phyloP scores from a whole-genome alignment of 306 rosid species.

The Lathyrus aphaca region DNA sequence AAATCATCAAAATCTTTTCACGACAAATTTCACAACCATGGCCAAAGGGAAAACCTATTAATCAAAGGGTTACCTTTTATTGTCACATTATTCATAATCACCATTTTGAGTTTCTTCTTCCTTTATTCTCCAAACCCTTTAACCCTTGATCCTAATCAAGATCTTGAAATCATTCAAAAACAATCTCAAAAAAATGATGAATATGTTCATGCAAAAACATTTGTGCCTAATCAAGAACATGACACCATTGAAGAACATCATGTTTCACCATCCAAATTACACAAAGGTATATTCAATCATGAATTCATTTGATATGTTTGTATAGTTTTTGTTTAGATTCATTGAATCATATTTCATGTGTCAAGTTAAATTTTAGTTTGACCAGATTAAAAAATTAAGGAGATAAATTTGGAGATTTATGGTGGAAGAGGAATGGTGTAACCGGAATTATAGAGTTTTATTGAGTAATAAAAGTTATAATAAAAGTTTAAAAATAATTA shows the following conservation, averaged over 20 bases:
- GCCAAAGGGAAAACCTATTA: slow-evolving; percentile 49
- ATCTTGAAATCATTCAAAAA: slow-evolving; percentile 32
- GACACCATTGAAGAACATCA: slow-evolving; percentile 15
- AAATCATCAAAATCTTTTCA: slow-evolving; percentile 34
- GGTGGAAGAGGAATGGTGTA: neutral
- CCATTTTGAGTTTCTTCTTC: slow-evolving; percentile 53
- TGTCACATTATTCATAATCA: slow-evolving; percentile 49
- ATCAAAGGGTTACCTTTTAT: slow-evolving; percentile 49
- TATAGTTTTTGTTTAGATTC: neutral
- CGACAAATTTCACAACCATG: slow-evolving; percentile 16
- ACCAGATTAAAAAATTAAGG: neutral
- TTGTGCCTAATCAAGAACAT: slow-evolving; percentile 40
- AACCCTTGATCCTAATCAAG: slow-evolving; percentile 35
- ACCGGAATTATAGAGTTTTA: neutral
- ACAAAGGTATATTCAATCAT: slow-evolving; percentile 45
- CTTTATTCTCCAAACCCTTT: slow-evolving; percentile 56
- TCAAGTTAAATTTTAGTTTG: neutral
- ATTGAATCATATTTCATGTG: neutral
- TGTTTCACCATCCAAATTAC: slow-evolving; percentile 35
- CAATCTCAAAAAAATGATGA: slow-evolving; percentile 6
- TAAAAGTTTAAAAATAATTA: too few relatives aligned
- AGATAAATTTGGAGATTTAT: neutral
- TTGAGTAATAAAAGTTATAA: too few relatives aligned
- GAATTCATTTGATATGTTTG: slow-evolving; percentile 20
- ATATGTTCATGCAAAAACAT: slow-evolving; percentile 22